These are phyloP conservation scores for Hymenoscyphus albidus DNA, from an alignment of 2,329 filamentous ascomycete genomes.

Conservation along the genomic window DNA sequence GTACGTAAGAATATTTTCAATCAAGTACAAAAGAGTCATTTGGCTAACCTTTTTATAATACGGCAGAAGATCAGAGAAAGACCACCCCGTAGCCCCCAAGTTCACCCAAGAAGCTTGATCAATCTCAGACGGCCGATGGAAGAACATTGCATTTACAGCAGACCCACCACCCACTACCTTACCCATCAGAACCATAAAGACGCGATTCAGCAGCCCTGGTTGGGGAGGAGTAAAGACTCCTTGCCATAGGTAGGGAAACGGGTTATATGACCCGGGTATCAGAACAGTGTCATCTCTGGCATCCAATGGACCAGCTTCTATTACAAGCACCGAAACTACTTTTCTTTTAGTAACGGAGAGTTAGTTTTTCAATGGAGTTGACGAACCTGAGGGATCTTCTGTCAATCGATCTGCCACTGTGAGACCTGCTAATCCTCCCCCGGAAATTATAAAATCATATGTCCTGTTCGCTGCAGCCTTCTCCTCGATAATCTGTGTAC, in stretches of 20 bases:
- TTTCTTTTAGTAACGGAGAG: neutral
- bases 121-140: constrained; percentile 15
- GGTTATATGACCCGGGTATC: constrained; percentile 24
- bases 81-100: constrained; percentile 46
- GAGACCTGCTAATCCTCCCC: constrained; percentile 24
- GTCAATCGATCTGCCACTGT: constrained; percentile 21
- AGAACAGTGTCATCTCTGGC: constrained; percentile 43
- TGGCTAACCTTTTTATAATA: constrained; percentile 43
- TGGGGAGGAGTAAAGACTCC: constrained; percentile 16
- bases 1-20: neutral
- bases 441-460: constrained; percentile 36
- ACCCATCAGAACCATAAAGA: constrained; percentile 29
- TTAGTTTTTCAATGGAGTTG: constrained; percentile 21
- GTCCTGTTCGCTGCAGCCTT: constrained; percentile 7
- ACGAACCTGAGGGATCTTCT: constrained; percentile 27
- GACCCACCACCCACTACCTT: constrained; percentile 46
- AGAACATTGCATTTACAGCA: constrained; percentile 35
- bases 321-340: constrained; percentile 39
- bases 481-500: constrained; percentile 12
- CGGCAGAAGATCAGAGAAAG: constrained; percentile 46
- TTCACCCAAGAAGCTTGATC: constrained; percentile 48
- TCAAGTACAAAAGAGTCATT: too few species aligned
- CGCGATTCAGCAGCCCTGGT: constrained; percentile 39
- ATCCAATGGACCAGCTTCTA: constrained; percentile 48
- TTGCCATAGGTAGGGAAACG: constrained; percentile 17